Conservation (phyloP, 345 rosid species). For the Eucalyptus paniculata region DNA sequence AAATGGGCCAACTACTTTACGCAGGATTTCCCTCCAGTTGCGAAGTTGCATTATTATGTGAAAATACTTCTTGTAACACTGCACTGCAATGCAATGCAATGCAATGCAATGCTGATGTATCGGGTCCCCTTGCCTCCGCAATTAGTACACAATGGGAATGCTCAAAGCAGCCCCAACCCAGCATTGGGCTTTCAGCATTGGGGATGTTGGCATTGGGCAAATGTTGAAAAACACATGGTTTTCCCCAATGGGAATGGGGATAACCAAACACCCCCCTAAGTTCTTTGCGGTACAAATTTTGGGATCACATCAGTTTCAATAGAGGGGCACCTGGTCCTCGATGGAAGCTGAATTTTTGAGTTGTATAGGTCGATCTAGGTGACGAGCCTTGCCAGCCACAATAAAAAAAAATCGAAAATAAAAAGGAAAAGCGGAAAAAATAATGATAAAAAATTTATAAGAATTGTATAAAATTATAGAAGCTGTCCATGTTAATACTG, state of each 20-base stretch:
- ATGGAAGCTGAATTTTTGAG: background rate
- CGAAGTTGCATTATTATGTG: background rate
- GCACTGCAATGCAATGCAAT: background rate
- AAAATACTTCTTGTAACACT: background rate
- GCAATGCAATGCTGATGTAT: background rate
- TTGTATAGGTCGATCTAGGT: background rate
- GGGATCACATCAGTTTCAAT: background rate
- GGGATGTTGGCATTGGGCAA: too few relatives aligned
- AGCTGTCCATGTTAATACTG: accelerated
- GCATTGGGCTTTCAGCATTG: too few relatives aligned
- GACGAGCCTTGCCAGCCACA: background rate
- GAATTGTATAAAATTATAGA: too few relatives aligned
- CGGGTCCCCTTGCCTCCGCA: background rate
- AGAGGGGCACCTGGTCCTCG: background rate
- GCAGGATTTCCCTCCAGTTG: background rate
- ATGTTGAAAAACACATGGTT: too few relatives aligned
- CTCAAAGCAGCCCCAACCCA: too few relatives aligned
- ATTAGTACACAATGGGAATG: background rate
- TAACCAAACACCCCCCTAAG: too few relatives aligned
- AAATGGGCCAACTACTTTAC: background rate
- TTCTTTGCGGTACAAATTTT: background rate
- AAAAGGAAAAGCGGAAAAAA: too few relatives aligned
- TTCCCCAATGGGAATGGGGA: too few relatives aligned
- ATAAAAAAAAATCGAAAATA: too few relatives aligned
- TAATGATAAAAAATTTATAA: too few relatives aligned